These are phyloP conservation scores for Metschnikowia bowlesiae DNA, from an alignment of 805 yeast species.

Conservation along the genomic window DNA sequence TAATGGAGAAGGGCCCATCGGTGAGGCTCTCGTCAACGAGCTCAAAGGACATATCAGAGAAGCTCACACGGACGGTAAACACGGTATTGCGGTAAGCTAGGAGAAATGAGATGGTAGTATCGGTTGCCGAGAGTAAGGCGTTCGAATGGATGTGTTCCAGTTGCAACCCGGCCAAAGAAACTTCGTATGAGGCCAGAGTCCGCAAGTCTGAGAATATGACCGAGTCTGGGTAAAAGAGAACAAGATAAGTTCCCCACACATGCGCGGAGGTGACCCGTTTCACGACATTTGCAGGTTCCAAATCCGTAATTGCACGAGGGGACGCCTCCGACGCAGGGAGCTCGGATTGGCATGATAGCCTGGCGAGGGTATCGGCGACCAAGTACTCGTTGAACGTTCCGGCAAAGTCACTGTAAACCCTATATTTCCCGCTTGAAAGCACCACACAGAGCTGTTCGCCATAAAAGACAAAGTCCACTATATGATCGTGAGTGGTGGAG, in stretches of 20 bases:
- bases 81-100: slow-evolving; percentile 28
- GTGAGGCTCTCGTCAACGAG: slow-evolving; percentile 36
- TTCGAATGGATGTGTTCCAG: slow-evolving; percentile 22
- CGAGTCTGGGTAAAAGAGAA: slow-evolving; percentile 37
- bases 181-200: slow-evolving; percentile 35
- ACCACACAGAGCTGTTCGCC: slow-evolving; percentile 56
- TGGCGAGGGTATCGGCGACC: slow-evolving; percentile 17
- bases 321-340: not conserved
- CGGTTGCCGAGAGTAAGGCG: slow-evolving; percentile 10
- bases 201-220: slow-evolving; percentile 35
- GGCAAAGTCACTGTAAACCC: slow-evolving; percentile 61
- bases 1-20: slow-evolving; percentile 45
- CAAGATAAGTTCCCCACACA: slow-evolving; percentile 42
- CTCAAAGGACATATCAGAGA: slow-evolving; percentile 21
- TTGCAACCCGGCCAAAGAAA: slow-evolving; percentile 26
- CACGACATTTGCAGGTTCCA: slow-evolving; percentile 30
- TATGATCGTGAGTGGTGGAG: slow-evolving; percentile 47
- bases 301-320: slow-evolving; percentile 23
- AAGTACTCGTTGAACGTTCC: slow-evolving; percentile 59
- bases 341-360: not conserved
- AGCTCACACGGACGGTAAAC: slow-evolving; percentile 22
- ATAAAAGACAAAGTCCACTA: slow-evolving; percentile 48
- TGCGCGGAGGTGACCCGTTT: slow-evolving; percentile 23
- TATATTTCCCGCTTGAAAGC: slow-evolving; percentile 45
- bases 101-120: slow-evolving; percentile 18